phyloP scores from a whole-genome alignment of 179 eudicot genomes.

The Pouteria campechiana region DNA sequence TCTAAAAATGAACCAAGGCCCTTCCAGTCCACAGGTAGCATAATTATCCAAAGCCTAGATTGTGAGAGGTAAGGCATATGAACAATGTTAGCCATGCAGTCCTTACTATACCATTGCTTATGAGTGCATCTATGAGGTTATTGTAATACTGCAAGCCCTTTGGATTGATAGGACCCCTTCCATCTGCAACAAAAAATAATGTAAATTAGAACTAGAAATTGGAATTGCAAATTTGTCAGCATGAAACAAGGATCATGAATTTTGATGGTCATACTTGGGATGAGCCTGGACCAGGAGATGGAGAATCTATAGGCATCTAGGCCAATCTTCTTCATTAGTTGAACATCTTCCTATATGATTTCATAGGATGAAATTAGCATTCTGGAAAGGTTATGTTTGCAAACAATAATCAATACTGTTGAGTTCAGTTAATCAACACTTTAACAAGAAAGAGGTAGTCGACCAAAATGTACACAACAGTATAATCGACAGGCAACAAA shows the following conservation, averaged over 20 bases:
- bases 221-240: background rate
- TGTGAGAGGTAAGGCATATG: too few species aligned
- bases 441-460: background rate
- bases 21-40: too few species aligned
- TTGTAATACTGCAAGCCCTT: slow-evolving; percentile 60
- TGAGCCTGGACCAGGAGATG: slow-evolving; percentile 61
- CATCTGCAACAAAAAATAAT: slow-evolving; percentile 26
- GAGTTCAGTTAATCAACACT: background rate
- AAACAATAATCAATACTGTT: background rate
- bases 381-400: background rate
- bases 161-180: slow-evolving; percentile 50
- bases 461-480: background rate
- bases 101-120: slow-evolving; percentile 25
- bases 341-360: slow-evolving; percentile 47
- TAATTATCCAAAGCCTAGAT: too few species aligned
- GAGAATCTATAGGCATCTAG: slow-evolving; percentile 62
- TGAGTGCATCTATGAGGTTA: slow-evolving; percentile 50
- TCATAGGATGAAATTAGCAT: background rate
- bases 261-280: slow-evolving; percentile 33
- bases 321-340: slow-evolving; percentile 47
- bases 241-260: background rate
- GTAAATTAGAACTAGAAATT: background rate
- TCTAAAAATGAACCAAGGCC: too few species aligned
- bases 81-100: background rate
- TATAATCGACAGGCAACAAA: background rate